A percentile compares a stretch with the other conserved stretches of the same genome.
These are phyloP conservation scores for Trapa bicornis DNA, from an alignment of 345 rosid genomes.

Conservation along the genomic window DNA sequence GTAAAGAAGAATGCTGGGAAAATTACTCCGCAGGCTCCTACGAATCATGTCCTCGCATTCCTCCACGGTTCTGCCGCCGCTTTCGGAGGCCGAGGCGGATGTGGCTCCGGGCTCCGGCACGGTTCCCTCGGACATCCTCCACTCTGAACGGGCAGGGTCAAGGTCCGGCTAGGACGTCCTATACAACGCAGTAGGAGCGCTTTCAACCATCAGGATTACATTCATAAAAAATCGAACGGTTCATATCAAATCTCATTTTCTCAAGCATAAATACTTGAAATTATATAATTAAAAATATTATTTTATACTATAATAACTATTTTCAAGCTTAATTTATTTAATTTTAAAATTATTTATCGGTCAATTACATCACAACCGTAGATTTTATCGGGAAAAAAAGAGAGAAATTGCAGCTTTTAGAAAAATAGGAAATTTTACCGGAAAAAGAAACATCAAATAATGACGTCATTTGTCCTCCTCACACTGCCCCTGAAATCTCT, in stretches of 20 bases:
- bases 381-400: neutral
- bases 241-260: neutral
- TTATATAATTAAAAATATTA: too few relatives aligned
- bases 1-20: neutral
- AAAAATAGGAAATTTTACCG: neutral
- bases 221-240: neutral
- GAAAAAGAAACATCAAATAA: neutral
- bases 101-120: slow-evolving; percentile 2
- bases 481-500: neutral
- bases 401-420: too few relatives aligned
- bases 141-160: too few relatives aligned
- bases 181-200: neutral
- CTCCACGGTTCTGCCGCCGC: slow-evolving; percentile 17
- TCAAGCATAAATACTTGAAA: too few relatives aligned
- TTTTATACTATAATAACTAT: too few relatives aligned
- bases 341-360: too few relatives aligned
- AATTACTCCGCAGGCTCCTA: slow-evolving; percentile 41
- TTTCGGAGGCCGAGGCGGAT: neutral
- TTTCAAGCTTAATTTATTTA: too few relatives aligned
- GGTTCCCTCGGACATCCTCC: slow-evolving; percentile 19
- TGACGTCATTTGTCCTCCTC: neutral
- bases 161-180: neutral
- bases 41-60: slow-evolving; percentile 41
- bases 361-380: neutral
- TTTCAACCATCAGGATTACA: neutral